Evolutionary conservation across 2,329 filamentous ascomycete species (phyloP).

Genomic region (Rhytidhysteron rufulum): DNA sequence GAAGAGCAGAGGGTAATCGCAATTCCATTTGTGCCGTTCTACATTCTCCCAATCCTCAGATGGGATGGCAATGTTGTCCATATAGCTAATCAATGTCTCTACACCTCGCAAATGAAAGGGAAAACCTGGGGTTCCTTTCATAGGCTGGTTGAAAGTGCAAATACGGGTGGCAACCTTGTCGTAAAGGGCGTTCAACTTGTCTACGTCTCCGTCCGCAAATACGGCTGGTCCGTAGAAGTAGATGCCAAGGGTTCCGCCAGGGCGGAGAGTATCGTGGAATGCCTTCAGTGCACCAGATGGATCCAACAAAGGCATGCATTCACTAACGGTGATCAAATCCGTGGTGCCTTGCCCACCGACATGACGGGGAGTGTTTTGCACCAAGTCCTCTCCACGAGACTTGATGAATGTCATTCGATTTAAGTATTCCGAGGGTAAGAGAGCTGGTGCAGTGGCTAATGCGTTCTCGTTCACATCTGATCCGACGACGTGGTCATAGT

Average conservation of each 20-base stretch:
- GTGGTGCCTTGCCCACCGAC: background rate
- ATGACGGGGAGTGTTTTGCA: background rate
- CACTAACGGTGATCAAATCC: background rate
- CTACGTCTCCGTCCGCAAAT: background rate
- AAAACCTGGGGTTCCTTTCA: too few species aligned
- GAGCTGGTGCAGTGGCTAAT: background rate
- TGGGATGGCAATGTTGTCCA: too few species aligned
- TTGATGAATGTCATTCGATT: conserved; percentile 3
- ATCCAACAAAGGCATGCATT: conserved; percentile 5
- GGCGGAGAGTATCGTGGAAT: conserved; percentile 3
- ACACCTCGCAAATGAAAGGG: too few species aligned
- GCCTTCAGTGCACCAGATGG: background rate
- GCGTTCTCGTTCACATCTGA: conserved; percentile 3
- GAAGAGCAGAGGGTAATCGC: too few species aligned
- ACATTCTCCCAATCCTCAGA: too few species aligned
- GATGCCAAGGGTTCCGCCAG: conserved; percentile 7
- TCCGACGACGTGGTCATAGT: conserved; percentile 3
- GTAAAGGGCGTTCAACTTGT: background rate
- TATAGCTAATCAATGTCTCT: too few species aligned
- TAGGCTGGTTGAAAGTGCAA: too few species aligned
- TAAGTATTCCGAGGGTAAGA: background rate
- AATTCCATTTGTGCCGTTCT: too few species aligned
- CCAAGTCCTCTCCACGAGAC: background rate
- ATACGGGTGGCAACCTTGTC: background rate
- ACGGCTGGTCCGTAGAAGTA: conserved; percentile 9